A percentile compares a stretch with the other conserved stretches of the same genome.
phyloP scores from a whole-genome alignment of 176 grass and related monocot species.

The Rhynchospora pubera region DNA sequence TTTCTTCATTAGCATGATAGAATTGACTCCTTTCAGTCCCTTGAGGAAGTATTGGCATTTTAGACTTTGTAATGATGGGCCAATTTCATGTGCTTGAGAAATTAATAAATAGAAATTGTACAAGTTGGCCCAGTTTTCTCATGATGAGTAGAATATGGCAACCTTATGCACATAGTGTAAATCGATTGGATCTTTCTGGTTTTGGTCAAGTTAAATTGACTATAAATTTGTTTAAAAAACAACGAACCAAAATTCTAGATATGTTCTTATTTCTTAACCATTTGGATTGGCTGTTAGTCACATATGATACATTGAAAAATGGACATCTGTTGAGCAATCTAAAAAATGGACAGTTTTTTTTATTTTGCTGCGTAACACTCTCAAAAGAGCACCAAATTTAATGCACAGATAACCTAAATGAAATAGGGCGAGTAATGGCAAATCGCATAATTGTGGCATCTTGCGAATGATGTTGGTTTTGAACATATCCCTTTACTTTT shows the following conservation, averaged over 20 bases:
- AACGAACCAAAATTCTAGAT: no score
- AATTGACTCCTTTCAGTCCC: no score
- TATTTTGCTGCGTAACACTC: not conserved
- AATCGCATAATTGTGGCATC: no score
- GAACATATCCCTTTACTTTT: no score
- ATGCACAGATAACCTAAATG: not conserved
- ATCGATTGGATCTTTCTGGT: not conserved
- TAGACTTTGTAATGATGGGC: not conserved
- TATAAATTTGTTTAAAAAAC: no score
- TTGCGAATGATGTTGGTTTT: no score
- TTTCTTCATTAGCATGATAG: no score
- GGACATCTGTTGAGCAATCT: not conserved
- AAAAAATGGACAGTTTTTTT: not conserved
- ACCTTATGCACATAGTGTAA: not conserved
- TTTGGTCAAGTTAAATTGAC: no score
- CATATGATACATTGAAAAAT: not conserved
- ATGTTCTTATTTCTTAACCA: not conserved
- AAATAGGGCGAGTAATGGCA: no score
- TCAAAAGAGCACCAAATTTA: not conserved
- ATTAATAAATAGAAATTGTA: not conserved
- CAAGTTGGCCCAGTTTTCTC: not conserved
- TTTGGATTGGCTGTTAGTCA: not conserved
- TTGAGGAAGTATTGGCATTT: not conserved
- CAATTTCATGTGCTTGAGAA: not conserved
- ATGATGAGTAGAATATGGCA: not conserved